Evolutionary conservation across 1,284 basidiomycete genomes (phyloP).

Genomic region (Cryptococcus sp.): DNA sequence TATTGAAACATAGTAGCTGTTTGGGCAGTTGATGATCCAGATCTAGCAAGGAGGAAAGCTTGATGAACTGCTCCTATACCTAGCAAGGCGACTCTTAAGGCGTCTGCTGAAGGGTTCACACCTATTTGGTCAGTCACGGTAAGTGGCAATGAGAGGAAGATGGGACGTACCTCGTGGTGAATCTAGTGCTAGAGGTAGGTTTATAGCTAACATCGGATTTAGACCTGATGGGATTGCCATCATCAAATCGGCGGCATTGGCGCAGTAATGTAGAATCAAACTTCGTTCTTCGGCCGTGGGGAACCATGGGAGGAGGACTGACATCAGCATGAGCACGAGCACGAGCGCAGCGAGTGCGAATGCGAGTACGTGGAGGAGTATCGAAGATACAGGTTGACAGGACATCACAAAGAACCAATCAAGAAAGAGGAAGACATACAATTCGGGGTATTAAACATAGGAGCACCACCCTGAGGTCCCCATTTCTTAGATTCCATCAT

Average conservation of each 20-base stretch:
- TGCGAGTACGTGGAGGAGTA: not conserved
- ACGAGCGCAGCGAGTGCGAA: not conserved
- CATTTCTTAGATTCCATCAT: slow-evolving; percentile 5
- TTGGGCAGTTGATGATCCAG: slow-evolving; percentile 31
- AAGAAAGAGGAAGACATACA: slow-evolving; percentile 15
- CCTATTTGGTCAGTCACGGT: slow-evolving; percentile 11
- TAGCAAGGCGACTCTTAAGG: slow-evolving; percentile 45
- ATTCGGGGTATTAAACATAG: slow-evolving; percentile 30
- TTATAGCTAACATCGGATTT: slow-evolving; percentile 50
- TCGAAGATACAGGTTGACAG: not conserved
- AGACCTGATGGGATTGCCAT: slow-evolving; percentile 49
- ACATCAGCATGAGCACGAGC: not conserved
- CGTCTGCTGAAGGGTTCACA: slow-evolving; percentile 44
- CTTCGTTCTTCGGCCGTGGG: slow-evolving; percentile 45
- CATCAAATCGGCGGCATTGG: slow-evolving; percentile 48
- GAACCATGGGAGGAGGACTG: slow-evolving; percentile 45
- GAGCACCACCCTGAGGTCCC: slow-evolving; percentile 22
- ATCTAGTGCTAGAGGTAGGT: slow-evolving; percentile 48
- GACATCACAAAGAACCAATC: not conserved
- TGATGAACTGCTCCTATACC: slow-evolving; percentile 50
- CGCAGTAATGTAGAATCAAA: slow-evolving; percentile 45
- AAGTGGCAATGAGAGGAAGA: not conserved
- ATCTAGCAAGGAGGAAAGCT: slow-evolving; percentile 46
- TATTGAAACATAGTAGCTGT: slow-evolving; percentile 41
- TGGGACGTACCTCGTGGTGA: slow-evolving; percentile 33